Base-by-base conservation (phyloP, 495 filamentous ascomycete species). In the Pyronema domesticum region DNA sequence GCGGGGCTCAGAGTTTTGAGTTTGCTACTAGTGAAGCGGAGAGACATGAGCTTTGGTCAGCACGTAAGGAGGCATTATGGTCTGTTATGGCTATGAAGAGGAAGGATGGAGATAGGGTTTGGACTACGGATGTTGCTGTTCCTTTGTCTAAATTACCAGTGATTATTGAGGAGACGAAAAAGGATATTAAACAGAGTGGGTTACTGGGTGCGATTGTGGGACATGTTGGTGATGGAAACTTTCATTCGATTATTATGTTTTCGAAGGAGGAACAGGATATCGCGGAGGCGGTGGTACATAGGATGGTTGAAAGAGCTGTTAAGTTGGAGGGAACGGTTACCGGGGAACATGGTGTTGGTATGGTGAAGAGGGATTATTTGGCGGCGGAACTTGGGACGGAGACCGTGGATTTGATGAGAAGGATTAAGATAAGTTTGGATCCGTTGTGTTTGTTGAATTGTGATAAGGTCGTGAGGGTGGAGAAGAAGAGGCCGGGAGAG, bases 31-130 rank as follows among this genome's bases (percentile, higher is more conserved):
- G 71, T 59, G 72, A 77, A 30, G 64, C 71, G 18, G 86, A 95
- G 70, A 77, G 78, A 57, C 71, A 75, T 15, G 85, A 88, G 58
- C 71, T 95, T 43, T 95, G 89, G 89, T 81, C 76, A 45, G 89
- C 89, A 34, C 71, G 89, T 17, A 95, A 95, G 62, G 82, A 91
- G 68, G 81, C 85, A 0, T 68, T 95, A 10, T 95, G 86, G 86
- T 73, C 69, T 48, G 75, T 80, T 42, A 79, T 85, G 74, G 73
- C 79, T 9, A 61, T 76, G 67, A 68, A 72, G 18, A 66, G 72
- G 39, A 68, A 72, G 58, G 73, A 77, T 10, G 73, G 69, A 15
- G 79, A 85, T 59, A 79, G 75, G 55, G 79, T 89, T 7, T 89
- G 85, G 85, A 88, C 85, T 2, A 85, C 82, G 3, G 85, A 89